Evolutionary conservation across 257 asterid species (phyloP).

Genomic region (Ligustrum vulgare): DNA sequence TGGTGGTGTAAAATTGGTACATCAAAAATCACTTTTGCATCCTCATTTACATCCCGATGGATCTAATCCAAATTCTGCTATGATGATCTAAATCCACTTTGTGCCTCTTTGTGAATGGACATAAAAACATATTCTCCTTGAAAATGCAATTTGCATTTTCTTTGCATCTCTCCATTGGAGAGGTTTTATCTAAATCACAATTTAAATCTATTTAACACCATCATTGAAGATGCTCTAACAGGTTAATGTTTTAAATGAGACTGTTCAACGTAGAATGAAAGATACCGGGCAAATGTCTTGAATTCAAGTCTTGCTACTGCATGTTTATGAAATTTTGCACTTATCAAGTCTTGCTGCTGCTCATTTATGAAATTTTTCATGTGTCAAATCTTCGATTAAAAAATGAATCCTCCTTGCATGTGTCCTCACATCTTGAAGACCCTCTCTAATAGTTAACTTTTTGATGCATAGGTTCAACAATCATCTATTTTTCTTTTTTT

Average conservation of each 20-base stretch:
- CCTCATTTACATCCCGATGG: too few species aligned
- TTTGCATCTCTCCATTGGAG: too few species aligned
- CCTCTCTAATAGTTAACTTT: not conserved
- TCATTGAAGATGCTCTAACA: not conserved
- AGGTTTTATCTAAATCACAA: too few species aligned
- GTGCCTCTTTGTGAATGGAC: too few species aligned
- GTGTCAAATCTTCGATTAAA: not conserved
- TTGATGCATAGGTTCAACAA: not conserved
- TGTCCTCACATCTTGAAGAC: not conserved
- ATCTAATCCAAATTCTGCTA: too few species aligned
- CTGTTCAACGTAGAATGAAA: not conserved
- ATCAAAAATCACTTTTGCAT: too few species aligned
- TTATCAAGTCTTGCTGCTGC: not conserved
- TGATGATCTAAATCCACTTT: too few species aligned
- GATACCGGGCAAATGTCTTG: not conserved
- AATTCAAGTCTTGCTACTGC: not conserved
- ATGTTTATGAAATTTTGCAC: too few species aligned
- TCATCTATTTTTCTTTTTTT: not conserved
- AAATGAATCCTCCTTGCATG: not conserved
- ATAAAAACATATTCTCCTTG: too few species aligned
- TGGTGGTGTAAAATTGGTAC: too few species aligned
- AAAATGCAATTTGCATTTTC: too few species aligned
- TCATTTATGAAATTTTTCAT: not conserved
- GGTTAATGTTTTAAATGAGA: not conserved
- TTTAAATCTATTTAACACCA: too few species aligned